Percentiles rank a stretch among this genome's conserved stretches.
Evolutionary conservation across 176 grass and related monocot genomes (phyloP).

Genomic region (Poa annua): DNA sequence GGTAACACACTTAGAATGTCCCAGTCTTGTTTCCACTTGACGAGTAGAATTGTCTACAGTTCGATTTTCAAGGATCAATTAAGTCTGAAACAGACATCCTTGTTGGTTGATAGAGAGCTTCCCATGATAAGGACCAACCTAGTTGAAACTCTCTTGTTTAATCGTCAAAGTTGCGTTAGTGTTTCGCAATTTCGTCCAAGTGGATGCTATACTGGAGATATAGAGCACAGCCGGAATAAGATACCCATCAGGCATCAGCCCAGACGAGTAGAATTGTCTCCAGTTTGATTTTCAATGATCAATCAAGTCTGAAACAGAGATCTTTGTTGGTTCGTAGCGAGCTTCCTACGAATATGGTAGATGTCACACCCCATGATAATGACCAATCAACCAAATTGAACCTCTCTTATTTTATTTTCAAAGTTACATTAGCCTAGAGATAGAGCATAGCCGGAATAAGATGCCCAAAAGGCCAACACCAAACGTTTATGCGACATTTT

Average conservation of each 20-base stretch:
- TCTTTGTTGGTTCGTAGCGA: no score
- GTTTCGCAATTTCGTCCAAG: neutral
- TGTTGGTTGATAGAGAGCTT: neutral
- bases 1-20: slow-evolving; percentile 38
- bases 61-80: neutral
- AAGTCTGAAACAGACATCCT: neutral
- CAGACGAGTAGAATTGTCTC: no score
- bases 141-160: neutral
- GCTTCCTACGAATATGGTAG: no score
- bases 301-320: no score
- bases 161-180: neutral
- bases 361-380: no score
- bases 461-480: neutral
- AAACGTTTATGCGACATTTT: slow-evolving; percentile 2
- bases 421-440: no score
- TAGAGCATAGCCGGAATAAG: slow-evolving; percentile 7
- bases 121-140: slow-evolving; percentile 10
- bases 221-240: slow-evolving; percentile 16
- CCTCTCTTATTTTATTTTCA: no score
- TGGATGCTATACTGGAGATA: neutral
- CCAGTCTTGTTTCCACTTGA: neutral
- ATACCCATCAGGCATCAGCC: neutral
- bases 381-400: no score
- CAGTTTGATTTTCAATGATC: no score
- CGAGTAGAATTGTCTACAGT: neutral